phyloP scores from a whole-genome alignment of 176 grass and related monocot genomes.

The Aegilops bicornis region DNA sequence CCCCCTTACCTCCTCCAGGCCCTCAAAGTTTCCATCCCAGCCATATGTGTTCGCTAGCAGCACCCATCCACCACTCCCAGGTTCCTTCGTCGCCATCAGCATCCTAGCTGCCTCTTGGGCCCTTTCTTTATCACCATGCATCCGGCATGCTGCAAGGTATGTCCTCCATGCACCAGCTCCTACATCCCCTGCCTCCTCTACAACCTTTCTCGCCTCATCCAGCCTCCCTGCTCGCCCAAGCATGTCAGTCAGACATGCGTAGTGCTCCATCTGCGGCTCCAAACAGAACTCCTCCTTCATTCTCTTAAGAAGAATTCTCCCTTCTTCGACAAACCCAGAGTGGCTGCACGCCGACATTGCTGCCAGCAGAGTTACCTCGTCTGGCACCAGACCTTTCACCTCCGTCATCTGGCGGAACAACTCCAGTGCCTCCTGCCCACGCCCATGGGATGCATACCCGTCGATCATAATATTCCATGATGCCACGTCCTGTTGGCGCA shows the following conservation, averaged over 20 bases:
- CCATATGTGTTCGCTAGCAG: slow-evolving; percentile 53
- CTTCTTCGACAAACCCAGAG: slow-evolving; percentile 56
- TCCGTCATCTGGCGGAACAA: slow-evolving; percentile 50
- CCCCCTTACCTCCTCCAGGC: slow-evolving; percentile 44
- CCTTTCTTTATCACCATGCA: slow-evolving; percentile 50
- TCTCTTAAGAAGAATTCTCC: slow-evolving; percentile 29
- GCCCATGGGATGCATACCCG: slow-evolving; percentile 60
- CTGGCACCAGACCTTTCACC: slow-evolving; percentile 37
- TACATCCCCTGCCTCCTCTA: slow-evolving; percentile 38
- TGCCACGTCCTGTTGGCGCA: slow-evolving; percentile 34
- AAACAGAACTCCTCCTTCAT: slow-evolving; percentile 57
- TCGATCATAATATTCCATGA: slow-evolving; percentile 86
- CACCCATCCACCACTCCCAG: slow-evolving; percentile 47
- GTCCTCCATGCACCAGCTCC: slow-evolving; percentile 55
- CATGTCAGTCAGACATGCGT: slow-evolving; percentile 52
- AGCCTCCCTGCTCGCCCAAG: slow-evolving; percentile 55
- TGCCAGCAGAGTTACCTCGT: slow-evolving; percentile 53
- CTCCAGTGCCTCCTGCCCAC: slow-evolving; percentile 43
- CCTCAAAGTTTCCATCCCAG: slow-evolving; percentile 50
- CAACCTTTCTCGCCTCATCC: slow-evolving; percentile 44
- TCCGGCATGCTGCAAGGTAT: slow-evolving; percentile 58
- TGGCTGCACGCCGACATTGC: slow-evolving; percentile 61
- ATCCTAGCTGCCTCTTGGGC: slow-evolving; percentile 45
- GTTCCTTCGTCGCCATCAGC: slow-evolving; percentile 27
- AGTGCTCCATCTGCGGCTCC: slow-evolving; percentile 58